Base-by-base conservation (phyloP, 164 flowering plant species). In the Pachysandra terminalis region DNA sequence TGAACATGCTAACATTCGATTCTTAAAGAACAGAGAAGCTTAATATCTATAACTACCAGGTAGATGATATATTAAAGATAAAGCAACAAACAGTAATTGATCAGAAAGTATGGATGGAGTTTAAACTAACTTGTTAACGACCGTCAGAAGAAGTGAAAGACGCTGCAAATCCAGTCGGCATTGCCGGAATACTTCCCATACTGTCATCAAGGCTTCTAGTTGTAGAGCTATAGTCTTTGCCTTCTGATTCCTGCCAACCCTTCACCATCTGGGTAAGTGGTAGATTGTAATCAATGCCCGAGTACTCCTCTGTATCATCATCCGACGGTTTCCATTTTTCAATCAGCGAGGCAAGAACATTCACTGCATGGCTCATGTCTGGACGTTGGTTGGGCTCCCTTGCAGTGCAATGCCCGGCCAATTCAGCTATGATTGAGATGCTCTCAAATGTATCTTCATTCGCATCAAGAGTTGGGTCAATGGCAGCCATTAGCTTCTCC, bases 361-460 rank as follows among this genome's bases (percentile, higher is more conserved):
- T 89, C 55, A 91, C 97, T 0, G 80, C 93, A 75, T 91, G 91
- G 16, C 97, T 82, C 91, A 91, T 89, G 45, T 90, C 91, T 2
- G 97, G 97, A 19, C 97, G 79, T 45, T 89, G 94, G 63, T 69
- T 61, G 14, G 96, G 90, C 63, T 91, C 97, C 57, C 97, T 76
- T 55, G 90, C 86, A 19, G 97, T 86, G 81, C 96, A 89, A 65
- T 89, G 97, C 6, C 95, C 90, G 24, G 96, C 96, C n/a, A 91
- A 76, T 67, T 91, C 93, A 52, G n/a, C 83, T 28, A 91, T 62
- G 13, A 68, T 75, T 68, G 64, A 65, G 59, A 91, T 80, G 83
- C 86, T 84, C 59, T 86, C 92, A 14, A 72, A 74, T 3, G 75
- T 75, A 26, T 84, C 90, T 21, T 85, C 87, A 40, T 80, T 78